Evolutionary conservation across 352 stramenopile species (phyloP), one percentile per base, ranked within the genome.

Genomic region (Globisporangium emineosum): DNA sequence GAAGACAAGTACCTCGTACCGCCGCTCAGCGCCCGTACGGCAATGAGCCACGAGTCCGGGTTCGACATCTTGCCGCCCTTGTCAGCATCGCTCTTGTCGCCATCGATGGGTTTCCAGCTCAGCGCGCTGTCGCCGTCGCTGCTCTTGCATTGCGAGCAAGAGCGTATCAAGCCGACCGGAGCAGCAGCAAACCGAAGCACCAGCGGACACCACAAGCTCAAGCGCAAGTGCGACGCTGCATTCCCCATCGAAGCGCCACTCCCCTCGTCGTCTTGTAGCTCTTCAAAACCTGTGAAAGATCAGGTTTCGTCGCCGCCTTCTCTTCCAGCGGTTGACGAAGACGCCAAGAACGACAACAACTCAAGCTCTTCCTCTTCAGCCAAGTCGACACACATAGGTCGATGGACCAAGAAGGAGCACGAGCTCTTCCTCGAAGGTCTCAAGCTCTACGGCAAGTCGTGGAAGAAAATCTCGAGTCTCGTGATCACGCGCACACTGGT

Each of bases 371-470:
- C 32, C 12, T 60, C 54, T 5, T 60, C 54, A 60, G 33, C 53
- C 42, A 62, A 61, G 45, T 57, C 62, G 30, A 67, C 62, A 15
- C 79, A 90, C 21, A 73, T 93, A 3, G 90, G 90, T 4, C 84
- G 90, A 35, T 97, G 90, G 90, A 96, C 88, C 57, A 94, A 95
- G 72, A 79, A 78, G 50, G 90, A 97, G 67, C 90, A 97, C 67
- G 81, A 91, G 61, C 68, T 93, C 29, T 97, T 97, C 66, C 72
- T 97, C 1, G 81, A 97, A 64, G 90, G 90, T 0, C 74, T 97
- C 1, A 67, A 89, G 43, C 74, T 88, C 21, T 94, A 94, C 61
- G 90, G 90, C 55, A 96, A 91, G 72, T 96, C 92, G 12, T 97
- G 90, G 90, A 97, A 97, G 68, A 92, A 94, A 70, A 96, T 94